phyloP scores from a whole-genome alignment of 345 rosid species.

The Gossypium ekmanianum region DNA sequence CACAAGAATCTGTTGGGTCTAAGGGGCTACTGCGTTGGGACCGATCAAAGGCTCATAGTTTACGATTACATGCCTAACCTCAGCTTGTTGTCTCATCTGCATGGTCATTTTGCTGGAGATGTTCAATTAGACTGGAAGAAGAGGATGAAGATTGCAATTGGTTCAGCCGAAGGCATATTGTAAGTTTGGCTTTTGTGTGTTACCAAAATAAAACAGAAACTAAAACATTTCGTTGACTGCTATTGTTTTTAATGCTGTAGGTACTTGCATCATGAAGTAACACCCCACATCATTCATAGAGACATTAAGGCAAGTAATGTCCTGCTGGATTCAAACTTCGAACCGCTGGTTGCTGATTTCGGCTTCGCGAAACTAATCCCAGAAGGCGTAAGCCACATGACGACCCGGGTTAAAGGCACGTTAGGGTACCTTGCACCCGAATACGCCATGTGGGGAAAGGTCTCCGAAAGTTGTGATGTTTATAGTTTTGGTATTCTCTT shows the following conservation, averaged over 20 bases:
- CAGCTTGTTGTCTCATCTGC: slow-evolving; percentile 68
- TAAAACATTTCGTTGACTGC: neutral
- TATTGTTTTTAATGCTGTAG: slow-evolving; percentile 16
- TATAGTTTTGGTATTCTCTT: slow-evolving; percentile 84
- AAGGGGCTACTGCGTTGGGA: slow-evolving; percentile 61
- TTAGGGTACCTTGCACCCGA: slow-evolving; percentile 84
- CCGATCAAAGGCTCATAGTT: slow-evolving; percentile 65
- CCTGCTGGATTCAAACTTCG: slow-evolving; percentile 65
- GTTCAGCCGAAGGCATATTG: slow-evolving; percentile 65
- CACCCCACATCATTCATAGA: slow-evolving; percentile 59
- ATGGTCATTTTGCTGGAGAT: slow-evolving; percentile 50
- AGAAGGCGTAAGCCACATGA: slow-evolving; percentile 72
- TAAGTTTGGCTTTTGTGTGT: slow-evolving; percentile 23
- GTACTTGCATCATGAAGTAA: slow-evolving; percentile 68
- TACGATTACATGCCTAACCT: slow-evolving; percentile 74
- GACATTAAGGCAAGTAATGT: slow-evolving; percentile 63
- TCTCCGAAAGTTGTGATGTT: slow-evolving; percentile 76
- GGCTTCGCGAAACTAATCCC: slow-evolving; percentile 85
- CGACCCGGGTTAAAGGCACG: slow-evolving; percentile 69
- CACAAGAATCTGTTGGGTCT: slow-evolving; percentile 65
- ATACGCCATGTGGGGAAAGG: slow-evolving; percentile 82
- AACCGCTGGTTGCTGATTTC: slow-evolving; percentile 84
- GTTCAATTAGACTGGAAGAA: slow-evolving; percentile 54
- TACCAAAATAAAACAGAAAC: neutral
- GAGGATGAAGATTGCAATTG: slow-evolving; percentile 55